Base-by-base conservation (phyloP, 805 yeast genomes). In the Metschnikowia lochheadii region DNA sequence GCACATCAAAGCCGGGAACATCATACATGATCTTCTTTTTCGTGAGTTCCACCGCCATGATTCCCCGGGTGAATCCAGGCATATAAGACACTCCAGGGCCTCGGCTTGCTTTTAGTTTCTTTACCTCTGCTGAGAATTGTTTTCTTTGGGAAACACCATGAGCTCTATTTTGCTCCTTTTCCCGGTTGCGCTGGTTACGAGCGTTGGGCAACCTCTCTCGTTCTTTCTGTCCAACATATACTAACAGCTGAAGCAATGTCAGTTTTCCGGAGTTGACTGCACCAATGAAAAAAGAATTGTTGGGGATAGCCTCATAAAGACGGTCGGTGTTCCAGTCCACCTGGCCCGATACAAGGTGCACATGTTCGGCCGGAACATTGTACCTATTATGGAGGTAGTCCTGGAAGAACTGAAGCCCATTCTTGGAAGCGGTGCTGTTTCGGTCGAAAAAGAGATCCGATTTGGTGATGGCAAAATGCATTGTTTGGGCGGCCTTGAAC, bases 181-280 rank as follows among this genome's bases (percentile, higher is more conserved):
- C 52, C 18, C 29, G 23, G 23, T 38, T 44, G 13, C 56, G 41
- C 23, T 51, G 54, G 17, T 46, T 46, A 1, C 55, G 48, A 2
- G 58, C 53, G 42, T 56, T 57, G 1, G 59, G 60, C 18, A 53
- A 40, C 13, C 31, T 31, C 5, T 43, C 52, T 5, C 50, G 43
- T 21, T 35, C 49, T 31, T 49, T 48, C 5, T 49, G 51, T 7
- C 53, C 56, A 2, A 49, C 48, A 44, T 62, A 65, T 23, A 78
- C 53, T 17, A 85, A 55, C 17, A 81, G 59, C 55, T 76, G 79
- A 1, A 85, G 72, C 35, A 87, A 56, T 1, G 85, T 74, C 2
- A 89, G 81, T 62, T 87, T 87, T 0, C 95, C 95, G 13, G 80
- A 75, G 59, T 87, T 87, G 10, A 85, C 81, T 51, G 75, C 76